Percentiles rank a stretch among this genome's conserved stretches.
phyloP scores from a whole-genome alignment of 805 yeast species.

The Metschnikowia aberdeeniae region DNA sequence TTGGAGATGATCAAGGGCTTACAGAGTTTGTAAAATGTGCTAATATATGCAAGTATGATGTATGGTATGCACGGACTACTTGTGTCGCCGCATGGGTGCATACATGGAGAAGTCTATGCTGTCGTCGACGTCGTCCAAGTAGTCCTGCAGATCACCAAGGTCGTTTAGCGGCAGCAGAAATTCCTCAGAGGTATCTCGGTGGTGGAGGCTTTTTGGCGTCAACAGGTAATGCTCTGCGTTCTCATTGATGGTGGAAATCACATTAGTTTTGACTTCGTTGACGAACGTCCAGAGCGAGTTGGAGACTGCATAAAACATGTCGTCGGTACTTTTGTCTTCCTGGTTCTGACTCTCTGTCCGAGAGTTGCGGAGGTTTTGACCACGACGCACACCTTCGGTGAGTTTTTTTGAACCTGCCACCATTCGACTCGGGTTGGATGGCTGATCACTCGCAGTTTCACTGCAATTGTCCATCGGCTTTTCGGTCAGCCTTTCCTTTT shows the following conservation, averaged over 20 bases:
- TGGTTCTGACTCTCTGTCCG: background rate
- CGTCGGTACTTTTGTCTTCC: slow-evolving; percentile 19
- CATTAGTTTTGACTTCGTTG: slow-evolving; percentile 32
- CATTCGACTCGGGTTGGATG: background rate
- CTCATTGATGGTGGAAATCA: slow-evolving; percentile 11
- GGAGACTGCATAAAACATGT: slow-evolving; percentile 40
- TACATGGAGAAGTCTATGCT: slow-evolving; percentile 27
- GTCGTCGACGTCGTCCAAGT: slow-evolving; percentile 17
- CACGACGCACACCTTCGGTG: too few species aligned
- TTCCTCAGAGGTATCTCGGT: background rate
- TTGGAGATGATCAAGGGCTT: slow-evolving; percentile 37
- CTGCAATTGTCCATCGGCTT: background rate
- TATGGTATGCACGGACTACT: background rate
- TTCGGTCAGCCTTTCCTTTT: background rate
- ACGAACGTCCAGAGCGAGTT: slow-evolving; percentile 42
- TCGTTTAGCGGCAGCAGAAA: background rate
- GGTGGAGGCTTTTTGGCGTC: background rate
- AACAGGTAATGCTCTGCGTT: background rate
- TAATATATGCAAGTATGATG: background rate
- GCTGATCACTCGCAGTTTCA: background rate
- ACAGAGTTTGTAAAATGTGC: slow-evolving; percentile 24
- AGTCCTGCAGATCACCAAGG: background rate
- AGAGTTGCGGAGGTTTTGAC: background rate
- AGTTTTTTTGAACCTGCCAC: background rate
- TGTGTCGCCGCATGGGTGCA: slow-evolving; percentile 13